A percentile compares a stretch with the other conserved stretches of the same genome.
phyloP scores from a whole-genome alignment of 2,329 filamentous ascomycete species.

The Ceratocystis papillata region DNA sequence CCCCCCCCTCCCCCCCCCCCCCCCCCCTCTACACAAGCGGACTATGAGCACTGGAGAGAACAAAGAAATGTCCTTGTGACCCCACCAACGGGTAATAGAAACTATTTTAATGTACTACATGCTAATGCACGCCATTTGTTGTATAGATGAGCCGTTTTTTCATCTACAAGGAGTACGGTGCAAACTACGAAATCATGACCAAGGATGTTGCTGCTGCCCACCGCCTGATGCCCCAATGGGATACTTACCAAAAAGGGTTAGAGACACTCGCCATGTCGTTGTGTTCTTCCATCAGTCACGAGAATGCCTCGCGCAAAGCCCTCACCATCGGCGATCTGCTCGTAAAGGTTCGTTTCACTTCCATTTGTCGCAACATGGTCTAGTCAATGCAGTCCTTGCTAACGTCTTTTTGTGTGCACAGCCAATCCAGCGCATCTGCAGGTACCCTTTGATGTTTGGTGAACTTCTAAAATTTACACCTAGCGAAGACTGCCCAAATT shows the following conservation, averaged over 20 bases:
- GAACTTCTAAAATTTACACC: conserved; percentile 77
- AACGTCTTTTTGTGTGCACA: conserved; percentile 31
- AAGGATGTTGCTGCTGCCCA: conserved; percentile 62
- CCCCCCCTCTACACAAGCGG: neutral
- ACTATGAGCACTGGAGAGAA: neutral
- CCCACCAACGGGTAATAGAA: neutral
- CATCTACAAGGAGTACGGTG: conserved; percentile 82
- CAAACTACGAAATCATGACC: conserved; percentile 77
- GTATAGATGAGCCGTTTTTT: conserved; percentile 67
- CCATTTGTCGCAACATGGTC: neutral
- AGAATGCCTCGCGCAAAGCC: conserved; percentile 57
- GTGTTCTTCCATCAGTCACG: conserved; percentile 54
- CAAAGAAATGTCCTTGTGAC: neutral
- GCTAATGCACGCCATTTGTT: conserved; percentile 3
- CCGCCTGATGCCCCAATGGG: conserved; percentile 60
- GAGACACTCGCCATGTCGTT: conserved; percentile 71
- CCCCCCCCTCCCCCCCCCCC: too few species aligned
- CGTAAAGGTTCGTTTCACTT: conserved; percentile 56
- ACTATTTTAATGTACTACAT: neutral
- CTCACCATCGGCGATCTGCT: conserved; percentile 75
- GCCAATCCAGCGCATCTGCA: conserved; percentile 87
- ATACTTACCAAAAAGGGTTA: conserved; percentile 70
- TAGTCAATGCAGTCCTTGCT: neutral
- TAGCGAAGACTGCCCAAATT: conserved; percentile 70
- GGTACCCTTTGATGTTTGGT: conserved; percentile 76